These are phyloP conservation scores for Rugonectria rugulosa DNA, from an alignment of 2,329 filamentous ascomycete genomes.

Conservation along the genomic window DNA sequence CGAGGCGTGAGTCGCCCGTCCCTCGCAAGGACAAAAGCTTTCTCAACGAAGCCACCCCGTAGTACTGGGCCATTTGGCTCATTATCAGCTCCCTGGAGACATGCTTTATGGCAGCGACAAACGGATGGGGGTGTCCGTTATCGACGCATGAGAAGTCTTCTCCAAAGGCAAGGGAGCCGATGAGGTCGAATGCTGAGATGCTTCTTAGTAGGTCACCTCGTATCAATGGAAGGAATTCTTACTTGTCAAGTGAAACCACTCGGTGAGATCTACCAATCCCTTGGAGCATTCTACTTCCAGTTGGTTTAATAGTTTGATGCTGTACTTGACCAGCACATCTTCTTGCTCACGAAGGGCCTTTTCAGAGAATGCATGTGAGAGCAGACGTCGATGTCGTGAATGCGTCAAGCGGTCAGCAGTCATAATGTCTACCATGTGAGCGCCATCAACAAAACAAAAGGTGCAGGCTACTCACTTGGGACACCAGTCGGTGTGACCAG, in stretches of 20 bases:
- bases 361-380: constrained; percentile 30
- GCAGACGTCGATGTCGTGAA: constrained; percentile 25
- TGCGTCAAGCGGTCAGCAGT: constrained; percentile 27
- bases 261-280: constrained; percentile 20
- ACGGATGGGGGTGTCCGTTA: constrained; percentile 27
- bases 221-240: not conserved
- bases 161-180: constrained; percentile 31
- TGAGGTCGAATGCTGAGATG: constrained; percentile 27
- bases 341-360: constrained; percentile 32
- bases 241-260: constrained; percentile 32
- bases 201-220: not conserved
- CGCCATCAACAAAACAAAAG: not conserved
- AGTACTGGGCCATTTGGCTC: constrained; percentile 28
- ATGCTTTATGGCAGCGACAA: constrained; percentile 27
- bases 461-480: constrained; percentile 18
- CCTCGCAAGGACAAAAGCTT: not conserved
- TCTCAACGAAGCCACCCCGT: constrained; percentile 2
- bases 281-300: constrained; percentile 9
- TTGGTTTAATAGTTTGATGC: constrained; percentile 23
- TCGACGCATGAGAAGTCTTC: constrained; percentile 31
- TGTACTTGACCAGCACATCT: constrained; percentile 23
- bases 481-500: constrained; percentile 28
- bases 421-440: constrained; percentile 27
- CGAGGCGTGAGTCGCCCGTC: constrained; percentile 8
- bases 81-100: constrained; percentile 30